phyloP scores from a whole-genome alignment of 108 stramenopile genomes.

The Pseudonitzschia multiseries region DNA sequence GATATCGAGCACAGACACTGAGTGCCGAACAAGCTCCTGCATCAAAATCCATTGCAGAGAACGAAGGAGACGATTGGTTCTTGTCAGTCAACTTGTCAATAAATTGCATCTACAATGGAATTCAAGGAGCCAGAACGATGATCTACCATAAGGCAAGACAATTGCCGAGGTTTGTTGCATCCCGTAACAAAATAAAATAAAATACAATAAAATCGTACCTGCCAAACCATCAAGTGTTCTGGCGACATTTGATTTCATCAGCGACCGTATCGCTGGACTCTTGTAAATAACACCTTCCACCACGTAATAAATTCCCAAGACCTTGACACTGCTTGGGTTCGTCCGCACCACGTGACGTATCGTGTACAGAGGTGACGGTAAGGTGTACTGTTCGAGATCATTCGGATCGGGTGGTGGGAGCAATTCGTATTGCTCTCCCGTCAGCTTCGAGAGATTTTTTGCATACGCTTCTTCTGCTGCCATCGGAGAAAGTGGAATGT shows the following conservation, averaged over 20 bases:
- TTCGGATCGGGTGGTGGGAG: conserved; percentile 56
- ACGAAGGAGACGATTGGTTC: neutral
- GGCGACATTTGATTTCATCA: conserved; percentile 81
- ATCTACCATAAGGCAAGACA: neutral
- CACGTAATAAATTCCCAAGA: conserved; percentile 85
- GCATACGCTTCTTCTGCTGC: conserved; percentile 82
- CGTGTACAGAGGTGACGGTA: conserved; percentile 74
- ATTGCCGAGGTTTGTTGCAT: neutral
- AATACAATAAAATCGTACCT: neutral
- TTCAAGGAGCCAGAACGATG: neutral
- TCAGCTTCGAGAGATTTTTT: conserved; percentile 45
- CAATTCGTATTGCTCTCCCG: conserved; percentile 86
- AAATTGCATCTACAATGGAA: neutral
- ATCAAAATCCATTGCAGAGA: neutral
- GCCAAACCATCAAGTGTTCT: conserved; percentile 65
- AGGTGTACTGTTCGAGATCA: conserved; percentile 37
- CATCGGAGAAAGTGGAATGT: conserved; percentile 58
- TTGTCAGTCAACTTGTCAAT: neutral
- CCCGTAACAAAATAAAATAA: too few species aligned
- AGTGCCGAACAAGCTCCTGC: conserved; percentile 68
- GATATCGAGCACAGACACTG: conserved; percentile 70
- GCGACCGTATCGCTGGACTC: conserved; percentile 65
- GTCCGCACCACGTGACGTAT: conserved; percentile 78
- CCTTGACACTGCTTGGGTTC: conserved; percentile 51
- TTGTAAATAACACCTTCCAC: conserved; percentile 87